Evolutionary conservation across 2,329 filamentous ascomycete genomes (phyloP).

Genomic region (Sarocladium strictum): DNA sequence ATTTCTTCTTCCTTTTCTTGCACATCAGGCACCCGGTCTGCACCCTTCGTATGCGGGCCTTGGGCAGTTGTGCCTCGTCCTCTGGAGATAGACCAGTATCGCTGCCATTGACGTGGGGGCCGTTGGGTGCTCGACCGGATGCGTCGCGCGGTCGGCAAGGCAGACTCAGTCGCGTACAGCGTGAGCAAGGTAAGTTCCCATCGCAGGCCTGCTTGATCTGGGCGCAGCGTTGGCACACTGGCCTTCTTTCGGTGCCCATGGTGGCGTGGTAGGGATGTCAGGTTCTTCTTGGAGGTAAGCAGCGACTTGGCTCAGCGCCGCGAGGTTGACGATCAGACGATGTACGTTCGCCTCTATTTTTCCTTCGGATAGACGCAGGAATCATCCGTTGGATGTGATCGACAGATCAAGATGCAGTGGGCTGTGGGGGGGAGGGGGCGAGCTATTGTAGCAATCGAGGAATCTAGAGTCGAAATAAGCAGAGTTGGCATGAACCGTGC

Average conservation of each 20-base stretch:
- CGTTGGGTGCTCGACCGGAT: neutral
- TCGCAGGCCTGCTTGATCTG: constrained; percentile 31
- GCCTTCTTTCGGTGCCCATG: constrained; percentile 23
- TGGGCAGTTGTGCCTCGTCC: constrained; percentile 20
- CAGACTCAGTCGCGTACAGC: constrained; percentile 26
- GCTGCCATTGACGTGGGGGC: neutral
- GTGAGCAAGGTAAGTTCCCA: constrained; percentile 25
- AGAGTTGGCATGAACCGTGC: neutral
- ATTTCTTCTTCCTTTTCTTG: constrained; percentile 41
- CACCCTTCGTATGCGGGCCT: constrained; percentile 26
- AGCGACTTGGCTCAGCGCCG: too few relatives aligned
- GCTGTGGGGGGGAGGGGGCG: too few relatives aligned
- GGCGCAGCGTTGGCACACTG: constrained; percentile 28
- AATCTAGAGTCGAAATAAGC: neutral
- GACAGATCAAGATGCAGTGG: neutral
- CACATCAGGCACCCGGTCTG: constrained; percentile 38
- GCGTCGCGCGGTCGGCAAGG: constrained; percentile 24
- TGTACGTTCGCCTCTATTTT: too few relatives aligned
- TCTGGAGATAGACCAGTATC: neutral
- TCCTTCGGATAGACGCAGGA: neutral
- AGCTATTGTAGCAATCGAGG: too few relatives aligned
- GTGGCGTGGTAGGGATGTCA: too few relatives aligned
- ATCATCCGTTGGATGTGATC: neutral
- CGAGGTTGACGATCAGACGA: neutral
- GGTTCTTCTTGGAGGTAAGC: too few relatives aligned